Conservation (phyloP, 2,329 filamentous ascomycete species). For the Didymella segeticola region DNA sequence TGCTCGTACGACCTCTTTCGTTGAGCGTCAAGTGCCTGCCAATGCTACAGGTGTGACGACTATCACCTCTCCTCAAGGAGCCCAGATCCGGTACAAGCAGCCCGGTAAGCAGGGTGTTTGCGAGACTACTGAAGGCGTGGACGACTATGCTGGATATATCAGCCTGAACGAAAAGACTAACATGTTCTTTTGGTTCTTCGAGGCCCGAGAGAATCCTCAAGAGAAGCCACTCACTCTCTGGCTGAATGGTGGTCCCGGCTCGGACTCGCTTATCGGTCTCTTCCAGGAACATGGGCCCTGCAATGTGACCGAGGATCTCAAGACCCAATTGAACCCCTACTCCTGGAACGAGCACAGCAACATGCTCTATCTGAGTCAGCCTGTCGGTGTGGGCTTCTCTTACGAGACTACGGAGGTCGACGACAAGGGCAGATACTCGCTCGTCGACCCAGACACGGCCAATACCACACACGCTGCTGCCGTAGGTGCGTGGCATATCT, state of each 20-base stretch:
- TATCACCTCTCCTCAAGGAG: constrained; percentile 44
- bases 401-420: constrained; percentile 43
- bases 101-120: constrained; percentile 52
- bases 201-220: constrained; percentile 53
- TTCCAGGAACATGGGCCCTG: constrained; percentile 53
- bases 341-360: constrained; percentile 50
- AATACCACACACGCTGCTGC: constrained; percentile 47
- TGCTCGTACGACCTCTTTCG: constrained; percentile 34
- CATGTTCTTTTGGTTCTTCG: constrained; percentile 58
- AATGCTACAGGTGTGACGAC: constrained; percentile 42
- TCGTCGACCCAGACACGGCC: constrained; percentile 38
- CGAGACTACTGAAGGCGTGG: constrained; percentile 48
- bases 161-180: constrained; percentile 45
- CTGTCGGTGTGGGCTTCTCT: constrained; percentile 50
- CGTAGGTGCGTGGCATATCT: constrained; percentile 45
- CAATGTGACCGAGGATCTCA: constrained; percentile 46
- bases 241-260: constrained; percentile 63
- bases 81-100: constrained; percentile 45
- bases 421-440: constrained; percentile 36
- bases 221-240: constrained; percentile 53
- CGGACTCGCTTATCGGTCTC: constrained; percentile 61
- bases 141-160: constrained; percentile 49
- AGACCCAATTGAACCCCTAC: constrained; percentile 47
- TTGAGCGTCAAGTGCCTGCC: constrained; percentile 38
- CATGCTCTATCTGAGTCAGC: constrained; percentile 50